Percentiles rank a stretch among this genome's conserved stretches.
These are phyloP conservation scores for Rostrohypoxylon terebratum DNA, from an alignment of 495 filamentous ascomycete species.

Conservation along the genomic window DNA sequence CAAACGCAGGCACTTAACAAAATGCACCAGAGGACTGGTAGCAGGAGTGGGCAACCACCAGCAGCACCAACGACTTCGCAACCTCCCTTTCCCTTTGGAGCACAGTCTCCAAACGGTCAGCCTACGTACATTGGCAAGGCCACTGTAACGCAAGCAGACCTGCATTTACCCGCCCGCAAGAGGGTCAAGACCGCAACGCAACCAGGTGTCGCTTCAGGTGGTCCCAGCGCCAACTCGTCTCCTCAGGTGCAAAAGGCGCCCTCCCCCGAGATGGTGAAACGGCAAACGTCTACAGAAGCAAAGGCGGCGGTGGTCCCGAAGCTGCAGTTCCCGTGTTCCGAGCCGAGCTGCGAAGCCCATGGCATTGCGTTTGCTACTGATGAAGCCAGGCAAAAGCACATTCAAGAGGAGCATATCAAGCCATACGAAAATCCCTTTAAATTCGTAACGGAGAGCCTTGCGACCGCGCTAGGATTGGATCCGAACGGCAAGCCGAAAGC, in stretches of 20 bases:
- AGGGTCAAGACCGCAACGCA: slow-evolving; percentile 59
- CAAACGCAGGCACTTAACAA: slow-evolving; percentile 67
- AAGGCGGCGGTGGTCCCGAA: slow-evolving; percentile 55
- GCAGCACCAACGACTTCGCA: slow-evolving; percentile 74
- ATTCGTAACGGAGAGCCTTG: slow-evolving; percentile 61
- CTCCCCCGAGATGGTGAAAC: slow-evolving; percentile 61
- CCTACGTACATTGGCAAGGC: slow-evolving; percentile 65
- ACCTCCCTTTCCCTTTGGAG: slow-evolving; percentile 74
- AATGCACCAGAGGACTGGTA: slow-evolving; percentile 58
- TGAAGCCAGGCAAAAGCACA: slow-evolving; percentile 63
- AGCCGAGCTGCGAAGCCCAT: slow-evolving; percentile 59
- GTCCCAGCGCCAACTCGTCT: slow-evolving; percentile 54
- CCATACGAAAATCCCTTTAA: slow-evolving; percentile 65
- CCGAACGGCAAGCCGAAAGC: slow-evolving; percentile 56
- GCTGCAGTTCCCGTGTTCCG: slow-evolving; percentile 57
- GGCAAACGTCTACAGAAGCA: slow-evolving; percentile 51
- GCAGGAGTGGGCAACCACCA: slow-evolving; percentile 60
- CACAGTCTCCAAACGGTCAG: slow-evolving; percentile 76
- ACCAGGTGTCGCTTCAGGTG: slow-evolving; percentile 43
- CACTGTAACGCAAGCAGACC: slow-evolving; percentile 60
- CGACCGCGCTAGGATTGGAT: slow-evolving; percentile 59
- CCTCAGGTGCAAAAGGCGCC: slow-evolving; percentile 60
- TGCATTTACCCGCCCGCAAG: slow-evolving; percentile 67
- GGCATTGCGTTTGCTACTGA: slow-evolving; percentile 65
- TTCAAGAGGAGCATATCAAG: slow-evolving; percentile 65